Evolutionary conservation across 805 yeast species (phyloP).

Genomic region (Saturnispora diversa): DNA sequence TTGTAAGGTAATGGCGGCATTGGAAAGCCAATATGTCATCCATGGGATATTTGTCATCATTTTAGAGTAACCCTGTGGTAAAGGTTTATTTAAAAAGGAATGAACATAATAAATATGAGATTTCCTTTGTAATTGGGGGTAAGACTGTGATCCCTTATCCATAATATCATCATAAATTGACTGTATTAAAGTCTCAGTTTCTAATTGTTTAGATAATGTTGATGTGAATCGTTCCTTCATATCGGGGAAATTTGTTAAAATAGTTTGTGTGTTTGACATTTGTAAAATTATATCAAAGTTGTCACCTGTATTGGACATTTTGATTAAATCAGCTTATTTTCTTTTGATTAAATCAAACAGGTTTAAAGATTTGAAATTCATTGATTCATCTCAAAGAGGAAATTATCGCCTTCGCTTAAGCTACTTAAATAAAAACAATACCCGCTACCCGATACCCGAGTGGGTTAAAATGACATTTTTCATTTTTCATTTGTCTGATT

Average conservation of each 20-base stretch:
- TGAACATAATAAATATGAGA: constrained; percentile 39
- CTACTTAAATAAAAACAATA: not conserved
- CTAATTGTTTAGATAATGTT: constrained; percentile 33
- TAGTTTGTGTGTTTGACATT: constrained; percentile 14
- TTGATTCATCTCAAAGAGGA: constrained; percentile 7
- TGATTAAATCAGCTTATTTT: not conserved
- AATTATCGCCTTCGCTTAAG: not conserved
- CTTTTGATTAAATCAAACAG: not conserved
- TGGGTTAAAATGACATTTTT: not conserved
- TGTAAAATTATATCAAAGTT: constrained; percentile 22
- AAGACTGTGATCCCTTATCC: constrained; percentile 25
- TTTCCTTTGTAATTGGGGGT: constrained; percentile 25
- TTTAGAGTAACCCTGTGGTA: constrained; percentile 44
- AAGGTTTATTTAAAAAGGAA: constrained; percentile 32
- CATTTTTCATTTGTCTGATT: too few species aligned
- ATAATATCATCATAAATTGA: constrained; percentile 28
- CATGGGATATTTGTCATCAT: constrained; percentile 91
- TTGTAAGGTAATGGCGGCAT: constrained; percentile 38
- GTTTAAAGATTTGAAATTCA: not conserved
- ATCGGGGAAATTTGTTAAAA: constrained; percentile 1
- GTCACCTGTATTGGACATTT: not conserved
- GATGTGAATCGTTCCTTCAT: constrained; percentile 23
- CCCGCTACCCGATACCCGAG: not conserved
- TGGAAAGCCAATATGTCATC: constrained; percentile 79
- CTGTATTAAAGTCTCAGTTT: constrained; percentile 31